A percentile compares a stretch with the other conserved stretches of the same genome.
These are phyloP conservation scores for Epichloe scottii DNA, from an alignment of 2,329 filamentous ascomycete genomes.

Conservation along the genomic window DNA sequence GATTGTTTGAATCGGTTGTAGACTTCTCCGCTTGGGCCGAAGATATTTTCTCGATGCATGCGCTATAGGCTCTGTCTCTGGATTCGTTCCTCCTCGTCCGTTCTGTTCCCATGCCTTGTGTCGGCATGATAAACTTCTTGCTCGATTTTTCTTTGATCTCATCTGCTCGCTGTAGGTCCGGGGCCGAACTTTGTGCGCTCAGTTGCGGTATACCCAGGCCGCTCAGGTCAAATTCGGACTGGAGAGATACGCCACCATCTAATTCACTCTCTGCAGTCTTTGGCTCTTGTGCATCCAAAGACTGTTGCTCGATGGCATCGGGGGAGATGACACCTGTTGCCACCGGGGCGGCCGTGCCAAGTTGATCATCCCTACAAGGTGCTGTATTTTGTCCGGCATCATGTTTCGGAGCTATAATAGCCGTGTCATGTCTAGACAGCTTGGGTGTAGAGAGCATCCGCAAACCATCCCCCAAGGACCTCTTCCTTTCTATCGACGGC, in stretches of 20 bases:
- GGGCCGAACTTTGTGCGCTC: not conserved
- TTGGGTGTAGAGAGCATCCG: conserved; percentile 2
- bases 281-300: not conserved
- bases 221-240: not conserved
- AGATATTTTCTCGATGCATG: not conserved
- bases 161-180: not conserved
- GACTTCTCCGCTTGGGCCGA: not conserved
- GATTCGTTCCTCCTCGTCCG: not conserved
- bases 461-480: conserved; percentile 6
- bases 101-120: not conserved
- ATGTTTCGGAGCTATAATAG: not conserved
- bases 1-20: not conserved
- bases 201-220: not conserved
- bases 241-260: conserved; percentile 5
- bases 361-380: not conserved
- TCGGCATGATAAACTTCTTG: not conserved
- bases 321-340: not conserved
- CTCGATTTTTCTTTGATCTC: not conserved
- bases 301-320: not conserved
- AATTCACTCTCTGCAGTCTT: not conserved
- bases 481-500: not conserved
- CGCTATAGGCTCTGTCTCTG: not conserved
- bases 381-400: not conserved
- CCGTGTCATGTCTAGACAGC: not conserved
- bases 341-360: not conserved